Base-by-base conservation (phyloP, 768 basidiomycete genomes). In the Exsudoporus frostii region DNA sequence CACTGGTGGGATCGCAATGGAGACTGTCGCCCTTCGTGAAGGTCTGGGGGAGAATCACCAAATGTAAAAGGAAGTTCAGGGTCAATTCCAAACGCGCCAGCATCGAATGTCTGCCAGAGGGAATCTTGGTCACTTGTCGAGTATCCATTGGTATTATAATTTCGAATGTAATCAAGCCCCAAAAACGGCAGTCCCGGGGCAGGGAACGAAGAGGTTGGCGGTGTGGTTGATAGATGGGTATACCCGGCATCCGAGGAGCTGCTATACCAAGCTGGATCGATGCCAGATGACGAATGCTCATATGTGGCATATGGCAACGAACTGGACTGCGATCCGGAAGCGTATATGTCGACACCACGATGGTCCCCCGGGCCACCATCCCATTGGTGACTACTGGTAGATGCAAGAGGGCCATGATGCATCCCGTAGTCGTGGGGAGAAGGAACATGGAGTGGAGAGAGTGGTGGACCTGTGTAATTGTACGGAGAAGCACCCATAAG, bases 101-200 rank as follows among this genome's bases (percentile, higher is more conserved):
- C 77, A 66, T 91, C 90, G 63, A 90, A 87, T 62, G 80, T 81
- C 58, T 78, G 76, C 73, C 79, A 80, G 45, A 79, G 63, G 27
- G 67, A 65, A 45, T 79, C 78, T 58, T 73, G 72, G 38, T 77
- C 76, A 36, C 50, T 53, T 38, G 57, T 50, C 17, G 71, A 58
- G 56, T 68, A 70, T 38, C 71, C 67, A 5, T 79, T 78, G 46
- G 82, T 78, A 59, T 76, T 77, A 65, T 86, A 91, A 62, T 90
- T 91, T 60, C 87, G 82, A 63, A 93, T 85, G 61, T 82, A 93
- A 60, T 93, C 91, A 30, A 92, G 76, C 10, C 90, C 91, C 29
- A 83, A 79, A 75, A 92, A 93, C 1, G 90, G 91, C n/a, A 92
- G 74, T 36, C 88, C 88, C 22, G 84, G 76, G 9, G 82, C 82